Percentiles rank a stretch among this genome's conserved stretches.
These are phyloP conservation scores for Psilocybe mexicana DNA, from an alignment of 1,284 basidiomycete species.

Conservation along the genomic window DNA sequence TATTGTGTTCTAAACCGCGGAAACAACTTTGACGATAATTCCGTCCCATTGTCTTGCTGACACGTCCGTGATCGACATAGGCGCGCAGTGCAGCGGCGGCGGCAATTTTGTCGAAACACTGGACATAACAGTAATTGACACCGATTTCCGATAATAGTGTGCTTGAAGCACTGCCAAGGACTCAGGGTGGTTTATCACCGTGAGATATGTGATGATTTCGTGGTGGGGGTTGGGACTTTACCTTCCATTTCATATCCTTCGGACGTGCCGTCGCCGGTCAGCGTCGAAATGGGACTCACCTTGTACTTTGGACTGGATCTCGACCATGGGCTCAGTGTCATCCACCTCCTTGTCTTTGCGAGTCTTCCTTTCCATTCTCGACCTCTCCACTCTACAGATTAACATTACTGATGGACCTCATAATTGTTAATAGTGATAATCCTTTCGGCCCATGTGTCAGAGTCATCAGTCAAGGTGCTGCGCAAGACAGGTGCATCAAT, in stretches of 20 bases:
- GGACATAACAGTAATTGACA: slow-evolving; percentile 11
- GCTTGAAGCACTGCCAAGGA: slow-evolving; percentile 4
- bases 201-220: slow-evolving; percentile 16
- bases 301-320: background rate
- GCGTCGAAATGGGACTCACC: slow-evolving; percentile 9
- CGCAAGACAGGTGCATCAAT: slow-evolving; percentile 15
- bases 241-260: slow-evolving; percentile 13
- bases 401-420: slow-evolving; percentile 10
- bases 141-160: slow-evolving; percentile 9
- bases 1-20: slow-evolving; percentile 9
- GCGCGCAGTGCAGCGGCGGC: slow-evolving; percentile 15
- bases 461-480: slow-evolving; percentile 12
- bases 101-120: slow-evolving; percentile 3
- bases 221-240: background rate
- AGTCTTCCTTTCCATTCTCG: slow-evolving; percentile 7
- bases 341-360: slow-evolving; percentile 11
- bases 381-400: background rate
- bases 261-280: background rate
- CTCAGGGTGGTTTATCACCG: slow-evolving; percentile 18
- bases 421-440: background rate
- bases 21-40: slow-evolving; percentile 8
- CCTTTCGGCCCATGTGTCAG: slow-evolving; percentile 3
- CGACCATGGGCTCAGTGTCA: slow-evolving; percentile 5
- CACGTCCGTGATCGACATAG: slow-evolving; percentile 8
- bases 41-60: background rate